phyloP scores from a whole-genome alignment of 2,329 filamentous ascomycete species.

The Penicillium sp. region DNA sequence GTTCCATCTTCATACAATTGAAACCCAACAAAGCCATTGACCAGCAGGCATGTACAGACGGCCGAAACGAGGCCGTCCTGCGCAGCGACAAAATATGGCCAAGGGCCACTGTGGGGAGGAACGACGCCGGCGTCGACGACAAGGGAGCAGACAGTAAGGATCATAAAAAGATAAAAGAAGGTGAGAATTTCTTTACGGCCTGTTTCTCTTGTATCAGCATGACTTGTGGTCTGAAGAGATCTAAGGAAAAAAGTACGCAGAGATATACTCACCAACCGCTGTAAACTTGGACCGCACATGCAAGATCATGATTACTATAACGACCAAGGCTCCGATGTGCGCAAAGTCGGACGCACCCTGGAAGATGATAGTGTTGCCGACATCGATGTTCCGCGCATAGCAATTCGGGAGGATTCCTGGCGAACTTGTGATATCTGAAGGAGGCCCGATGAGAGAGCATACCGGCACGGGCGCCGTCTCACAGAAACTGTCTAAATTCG shows the following conservation, averaged over 20 bases:
- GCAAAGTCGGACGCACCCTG: conserved; percentile 85
- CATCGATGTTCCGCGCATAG: conserved; percentile 89
- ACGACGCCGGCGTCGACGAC: conserved; percentile 90
- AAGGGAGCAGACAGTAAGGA: conserved; percentile 82
- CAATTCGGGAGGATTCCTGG: conserved; percentile 84
- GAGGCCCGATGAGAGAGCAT: conserved; percentile 76
- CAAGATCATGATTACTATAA: conserved; percentile 96
- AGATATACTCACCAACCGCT: conserved; percentile 71
- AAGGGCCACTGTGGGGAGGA: conserved; percentile 72
- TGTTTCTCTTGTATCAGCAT: conserved; percentile 26
- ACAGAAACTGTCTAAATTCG: conserved; percentile 86
- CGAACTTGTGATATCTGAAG: conserved; percentile 58
- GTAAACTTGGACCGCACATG: conserved; percentile 98
- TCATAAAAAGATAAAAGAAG: conserved; percentile 96
- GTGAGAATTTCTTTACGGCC: conserved; percentile 70
- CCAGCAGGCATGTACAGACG: conserved; percentile 80
- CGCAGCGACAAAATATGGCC: conserved; percentile 85
- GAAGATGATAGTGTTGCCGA: conserved; percentile 98
- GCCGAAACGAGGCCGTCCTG: conserved; percentile 84
- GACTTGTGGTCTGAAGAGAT: neutral
- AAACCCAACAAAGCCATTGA: conserved; percentile 98
- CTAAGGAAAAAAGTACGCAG: neutral
- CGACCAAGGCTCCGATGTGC: conserved; percentile 83
- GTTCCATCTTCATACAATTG: conserved; percentile 98
- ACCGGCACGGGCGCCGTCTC: conserved; percentile 77